Percentiles rank a stretch among this genome's conserved stretches.
Conservation (phyloP, 2,329 filamentous ascomycete species). For the Fusarium redolens region DNA sequence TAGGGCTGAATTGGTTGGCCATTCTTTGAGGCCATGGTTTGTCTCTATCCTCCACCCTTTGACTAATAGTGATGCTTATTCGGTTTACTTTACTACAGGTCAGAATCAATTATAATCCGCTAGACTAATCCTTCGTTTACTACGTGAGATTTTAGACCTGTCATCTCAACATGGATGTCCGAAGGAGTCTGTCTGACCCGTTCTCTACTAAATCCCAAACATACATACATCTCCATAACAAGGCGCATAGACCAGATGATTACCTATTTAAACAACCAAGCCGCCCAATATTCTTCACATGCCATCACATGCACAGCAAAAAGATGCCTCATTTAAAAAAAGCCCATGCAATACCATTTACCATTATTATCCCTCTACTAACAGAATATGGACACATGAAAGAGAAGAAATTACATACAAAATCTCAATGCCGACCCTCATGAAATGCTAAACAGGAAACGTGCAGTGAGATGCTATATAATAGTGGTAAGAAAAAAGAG, state of each 20-base stretch:
- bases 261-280: not conserved
- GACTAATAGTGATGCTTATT: not conserved
- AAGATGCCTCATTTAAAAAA: not conserved
- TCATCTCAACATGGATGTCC: slow-evolving; percentile 4
- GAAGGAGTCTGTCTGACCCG: not conserved
- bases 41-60: not conserved
- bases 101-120: not conserved
- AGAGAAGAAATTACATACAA: slow-evolving; percentile 39
- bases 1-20: slow-evolving; percentile 47
- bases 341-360: slow-evolving; percentile 22
- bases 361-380: slow-evolving; percentile 26
- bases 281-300: not conserved
- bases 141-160: slow-evolving; percentile 19
- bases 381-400: slow-evolving; percentile 41
- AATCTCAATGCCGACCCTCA: slow-evolving; percentile 27
- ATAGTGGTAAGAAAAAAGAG: slow-evolving; percentile 15
- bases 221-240: not conserved
- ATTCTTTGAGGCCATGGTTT: slow-evolving; percentile 18
- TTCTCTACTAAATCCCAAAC: slow-evolving; percentile 10
- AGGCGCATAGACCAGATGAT: not conserved
- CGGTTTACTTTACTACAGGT: not conserved
- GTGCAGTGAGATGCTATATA: slow-evolving; percentile 35
- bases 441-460: slow-evolving; percentile 31
- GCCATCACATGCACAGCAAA: slow-evolving; percentile 1
- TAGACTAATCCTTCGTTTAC: not conserved